Base-by-base conservation (phyloP, 2,329 filamentous ascomycete genomes). In the Diaporthe vaccinii region DNA sequence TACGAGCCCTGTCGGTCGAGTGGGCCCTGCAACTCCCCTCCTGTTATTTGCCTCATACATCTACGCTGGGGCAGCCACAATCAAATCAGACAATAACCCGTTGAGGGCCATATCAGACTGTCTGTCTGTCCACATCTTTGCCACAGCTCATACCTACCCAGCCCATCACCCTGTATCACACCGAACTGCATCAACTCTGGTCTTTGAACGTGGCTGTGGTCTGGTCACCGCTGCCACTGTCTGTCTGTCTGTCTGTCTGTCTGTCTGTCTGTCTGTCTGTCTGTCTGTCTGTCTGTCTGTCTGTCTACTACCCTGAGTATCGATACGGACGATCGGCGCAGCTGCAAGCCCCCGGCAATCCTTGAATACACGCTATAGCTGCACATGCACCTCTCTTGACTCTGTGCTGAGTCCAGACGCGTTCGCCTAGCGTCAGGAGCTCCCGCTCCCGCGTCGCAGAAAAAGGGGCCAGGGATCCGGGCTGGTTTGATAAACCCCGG, bases 1-100 rank as follows among this genome's bases (percentile, higher is more conserved):
- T 73, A 55, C 6, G 75, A 72, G 62, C 75, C 72, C 57, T 75
- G 69, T 69, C 65, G 49, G 49, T 39, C 34, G 3, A 36, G 62
- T 58, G 68, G 73, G 31, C 75, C 59, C 51, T 51, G 57, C 34
- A 28, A 28, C 53, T 53, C 68, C 72, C 73, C 61, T 73, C 73
- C 68, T 75, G 73, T 76, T 65, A 76, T 76, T 76, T 76, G 75
- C 62, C 53, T 76, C 53, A 72, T 59, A 57, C 46, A 44, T 59
- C 51, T 17, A 14, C 36, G 6, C 51, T 44, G n/a, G 51, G 12
- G 62, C 46, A 53, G 9, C 49, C n/a, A 69, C 5, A 69, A 58
- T 69, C 73, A 62, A 59, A 74, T 44, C 53, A 69, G 65, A 61
- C 70, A 72, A 46, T 65, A 59, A 57, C 61, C 36, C 59, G 61